phyloP scores from a whole-genome alignment of 106 monocot genomes.

The Dendrobium catenatum region DNA sequence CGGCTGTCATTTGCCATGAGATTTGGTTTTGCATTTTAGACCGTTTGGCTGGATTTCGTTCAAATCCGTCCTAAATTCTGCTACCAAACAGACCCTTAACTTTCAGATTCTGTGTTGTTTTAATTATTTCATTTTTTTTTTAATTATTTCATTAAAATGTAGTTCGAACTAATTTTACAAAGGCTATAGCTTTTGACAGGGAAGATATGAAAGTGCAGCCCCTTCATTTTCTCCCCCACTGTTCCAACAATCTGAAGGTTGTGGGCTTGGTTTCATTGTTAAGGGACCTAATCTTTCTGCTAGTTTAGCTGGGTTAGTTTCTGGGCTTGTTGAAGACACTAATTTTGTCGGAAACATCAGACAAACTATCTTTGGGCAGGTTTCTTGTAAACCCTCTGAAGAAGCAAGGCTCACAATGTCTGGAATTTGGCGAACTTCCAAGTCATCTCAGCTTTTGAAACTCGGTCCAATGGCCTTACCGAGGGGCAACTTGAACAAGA shows the following conservation, averaged over 20 bases:
- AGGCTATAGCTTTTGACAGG: constrained; percentile 26
- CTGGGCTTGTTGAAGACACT: constrained; percentile 8
- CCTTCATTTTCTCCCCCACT: constrained; percentile 34
- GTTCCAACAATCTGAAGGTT: constrained; percentile 40
- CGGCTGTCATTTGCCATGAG: no score
- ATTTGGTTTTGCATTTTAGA: no score
- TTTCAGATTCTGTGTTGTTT: neutral
- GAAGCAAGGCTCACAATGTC: constrained; percentile 49
- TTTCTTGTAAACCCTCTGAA: constrained; percentile 46
- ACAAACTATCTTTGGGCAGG: constrained; percentile 47
- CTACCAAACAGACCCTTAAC: neutral
- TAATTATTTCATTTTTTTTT: neutral
- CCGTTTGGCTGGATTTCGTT: no score
- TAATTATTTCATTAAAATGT: neutral
- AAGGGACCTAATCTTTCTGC: constrained; percentile 35
- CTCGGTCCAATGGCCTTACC: constrained; percentile 37
- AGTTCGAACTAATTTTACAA: constrained; percentile 2
- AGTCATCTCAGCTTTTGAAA: constrained; percentile 21
- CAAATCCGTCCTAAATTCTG: no score
- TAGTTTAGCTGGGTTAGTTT: constrained; percentile 51
- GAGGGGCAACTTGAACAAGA: constrained; percentile 12
- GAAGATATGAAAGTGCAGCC: constrained; percentile 3
- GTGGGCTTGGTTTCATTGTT: constrained; percentile 49
- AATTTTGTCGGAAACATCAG: constrained; percentile 9
- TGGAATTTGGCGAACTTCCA: constrained; percentile 36